Percentiles rank a stretch among this genome's conserved stretches.
phyloP scores from a whole-genome alignment of 2,329 filamentous ascomycete species.

The Chrysoporthe cubensis region DNA sequence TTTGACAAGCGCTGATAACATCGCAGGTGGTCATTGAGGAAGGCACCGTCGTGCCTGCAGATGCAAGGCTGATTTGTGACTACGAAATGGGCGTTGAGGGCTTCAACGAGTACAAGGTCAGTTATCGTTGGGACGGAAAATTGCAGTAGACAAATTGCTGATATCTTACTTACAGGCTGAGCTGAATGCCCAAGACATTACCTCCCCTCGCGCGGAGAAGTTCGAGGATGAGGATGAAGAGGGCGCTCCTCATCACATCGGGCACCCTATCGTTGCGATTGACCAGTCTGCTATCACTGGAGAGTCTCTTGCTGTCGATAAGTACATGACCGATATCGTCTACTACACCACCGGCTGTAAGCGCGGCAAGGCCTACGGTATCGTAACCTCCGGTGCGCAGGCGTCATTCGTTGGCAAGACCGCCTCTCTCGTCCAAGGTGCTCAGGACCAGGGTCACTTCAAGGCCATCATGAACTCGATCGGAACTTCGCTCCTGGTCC shows the following conservation, averaged over 20 bases:
- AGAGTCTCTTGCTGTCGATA: slow-evolving; percentile 78
- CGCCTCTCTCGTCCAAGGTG: slow-evolving; percentile 73
- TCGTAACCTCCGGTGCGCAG: slow-evolving; percentile 69
- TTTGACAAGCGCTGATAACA: slow-evolving; percentile 13
- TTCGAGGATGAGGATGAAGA: slow-evolving; percentile 59
- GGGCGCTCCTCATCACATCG: slow-evolving; percentile 62
- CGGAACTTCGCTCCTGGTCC: slow-evolving; percentile 72
- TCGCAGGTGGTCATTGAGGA: slow-evolving; percentile 69
- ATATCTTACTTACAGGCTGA: slow-evolving; percentile 44
- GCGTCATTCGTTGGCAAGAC: slow-evolving; percentile 79
- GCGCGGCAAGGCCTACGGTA: slow-evolving; percentile 75
- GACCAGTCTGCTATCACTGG: slow-evolving; percentile 83
- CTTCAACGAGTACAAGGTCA: slow-evolving; percentile 36
- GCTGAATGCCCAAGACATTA: slow-evolving; percentile 67
- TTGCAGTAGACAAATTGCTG: not conserved
- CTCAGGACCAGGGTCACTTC: slow-evolving; percentile 75
- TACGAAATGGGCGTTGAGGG: slow-evolving; percentile 66
- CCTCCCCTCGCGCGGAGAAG: slow-evolving; percentile 59
- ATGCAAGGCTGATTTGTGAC: slow-evolving; percentile 73
- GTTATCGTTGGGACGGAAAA: not conserved
- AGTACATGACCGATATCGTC: slow-evolving; percentile 75
- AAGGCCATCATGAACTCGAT: slow-evolving; percentile 86
- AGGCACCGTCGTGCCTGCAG: slow-evolving; percentile 71
- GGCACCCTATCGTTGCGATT: slow-evolving; percentile 69
- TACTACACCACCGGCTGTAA: slow-evolving; percentile 85